These are phyloP conservation scores for Bipolaris zeicola DNA, from an alignment of 2,329 filamentous ascomycete species.

Conservation along the genomic window DNA sequence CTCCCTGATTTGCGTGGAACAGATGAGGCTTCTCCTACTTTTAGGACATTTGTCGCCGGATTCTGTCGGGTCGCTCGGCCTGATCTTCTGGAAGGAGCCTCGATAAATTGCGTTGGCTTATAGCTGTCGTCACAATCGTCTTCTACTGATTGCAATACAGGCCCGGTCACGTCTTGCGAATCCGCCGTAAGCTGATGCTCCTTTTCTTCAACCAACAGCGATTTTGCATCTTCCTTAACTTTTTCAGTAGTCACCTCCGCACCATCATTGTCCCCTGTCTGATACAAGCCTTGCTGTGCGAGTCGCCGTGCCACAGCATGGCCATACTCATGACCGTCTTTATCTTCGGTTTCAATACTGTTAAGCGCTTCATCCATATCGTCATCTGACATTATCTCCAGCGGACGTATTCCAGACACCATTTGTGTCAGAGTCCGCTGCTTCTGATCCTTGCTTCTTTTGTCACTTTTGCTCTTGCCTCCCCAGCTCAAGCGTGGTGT, in stretches of 20 bases:
- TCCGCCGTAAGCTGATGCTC: not conserved
- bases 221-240: not conserved
- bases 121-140: conserved; percentile 31
- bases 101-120: conserved; percentile 38
- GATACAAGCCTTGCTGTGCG: conserved; percentile 23
- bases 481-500: conserved; percentile 29
- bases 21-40: not conserved
- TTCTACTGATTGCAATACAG: conserved; percentile 14
- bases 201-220: not conserved
- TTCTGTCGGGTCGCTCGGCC: conserved; percentile 17
- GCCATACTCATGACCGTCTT: conserved; percentile 17
- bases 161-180: not conserved
- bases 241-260: not conserved
- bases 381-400: conserved; percentile 26
- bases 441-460: conserved; percentile 22
- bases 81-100: conserved; percentile 21
- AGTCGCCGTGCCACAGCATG: conserved; percentile 25
- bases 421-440: conserved; percentile 46
- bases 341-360: conserved; percentile 23
- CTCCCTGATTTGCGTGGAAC: not conserved
- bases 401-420: conserved; percentile 33
- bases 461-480: conserved; percentile 14
- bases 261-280: not conserved
- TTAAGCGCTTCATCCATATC: conserved; percentile 25
- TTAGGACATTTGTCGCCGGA: not conserved